Evolutionary conservation across 352 stramenopile species (phyloP).

Genomic region (Pythium aquatile): DNA sequence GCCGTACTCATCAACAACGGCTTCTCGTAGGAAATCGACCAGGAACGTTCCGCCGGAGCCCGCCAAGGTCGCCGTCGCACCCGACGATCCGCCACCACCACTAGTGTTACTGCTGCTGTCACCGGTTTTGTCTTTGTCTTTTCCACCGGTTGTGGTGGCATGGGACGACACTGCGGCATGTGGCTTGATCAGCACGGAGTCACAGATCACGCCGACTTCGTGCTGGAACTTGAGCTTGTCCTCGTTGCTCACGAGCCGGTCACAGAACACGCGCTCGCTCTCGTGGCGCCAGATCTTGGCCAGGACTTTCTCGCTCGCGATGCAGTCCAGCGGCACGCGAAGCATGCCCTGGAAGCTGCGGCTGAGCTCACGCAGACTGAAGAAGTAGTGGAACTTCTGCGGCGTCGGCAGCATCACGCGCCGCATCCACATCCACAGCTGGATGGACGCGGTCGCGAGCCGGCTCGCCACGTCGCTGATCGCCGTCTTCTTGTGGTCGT

Average conservation of each 20-base stretch:
- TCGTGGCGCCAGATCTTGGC: conserved; percentile 85
- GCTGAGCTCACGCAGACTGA: conserved; percentile 74
- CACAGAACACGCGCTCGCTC: conserved; percentile 75
- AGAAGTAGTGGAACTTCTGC: conserved; percentile 84
- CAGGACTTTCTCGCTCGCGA: conserved; percentile 47
- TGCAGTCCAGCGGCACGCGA: conserved; percentile 46
- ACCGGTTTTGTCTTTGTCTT: conserved; percentile 33
- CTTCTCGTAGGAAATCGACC: conserved; percentile 87
- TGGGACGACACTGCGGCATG: background rate
- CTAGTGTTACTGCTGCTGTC: background rate
- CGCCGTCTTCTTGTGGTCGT: conserved; percentile 26
- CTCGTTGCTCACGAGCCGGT: conserved; percentile 68
- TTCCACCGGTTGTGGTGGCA: background rate
- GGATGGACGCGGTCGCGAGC: conserved; percentile 49
- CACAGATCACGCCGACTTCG: conserved; percentile 46
- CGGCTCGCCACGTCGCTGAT: conserved; percentile 47
- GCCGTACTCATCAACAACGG: conserved; percentile 81
- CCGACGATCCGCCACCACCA: no score
- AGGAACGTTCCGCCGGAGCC: conserved; percentile 31
- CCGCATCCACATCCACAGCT: conserved; percentile 69
- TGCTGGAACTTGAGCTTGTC: conserved; percentile 72
- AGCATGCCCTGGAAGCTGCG: conserved; percentile 83
- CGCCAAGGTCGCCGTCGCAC: background rate
- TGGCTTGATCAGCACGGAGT: conserved; percentile 42
- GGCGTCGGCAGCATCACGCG: conserved; percentile 68